Percentiles rank a stretch among this genome's conserved stretches.
These are phyloP conservation scores for Thielaviopsis musarum DNA, from an alignment of 2,329 filamentous ascomycete genomes.

Conservation along the genomic window DNA sequence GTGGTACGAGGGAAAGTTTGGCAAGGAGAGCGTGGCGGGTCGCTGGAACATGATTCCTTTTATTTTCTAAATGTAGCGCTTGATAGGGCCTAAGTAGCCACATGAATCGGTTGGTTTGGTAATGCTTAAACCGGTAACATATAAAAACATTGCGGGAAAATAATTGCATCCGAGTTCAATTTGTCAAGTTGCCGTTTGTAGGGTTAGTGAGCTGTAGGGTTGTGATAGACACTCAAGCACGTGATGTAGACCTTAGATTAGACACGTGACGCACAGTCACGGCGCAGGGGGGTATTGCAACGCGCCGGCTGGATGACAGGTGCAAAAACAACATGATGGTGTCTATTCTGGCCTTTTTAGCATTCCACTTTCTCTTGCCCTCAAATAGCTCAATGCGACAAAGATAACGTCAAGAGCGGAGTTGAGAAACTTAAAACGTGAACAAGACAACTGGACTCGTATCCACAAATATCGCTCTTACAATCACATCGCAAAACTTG, in stretches of 20 bases:
- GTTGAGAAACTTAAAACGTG: too few relatives aligned
- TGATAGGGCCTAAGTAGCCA: neutral
- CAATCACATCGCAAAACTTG: too few relatives aligned
- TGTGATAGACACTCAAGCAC: too few relatives aligned
- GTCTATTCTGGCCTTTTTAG: neutral
- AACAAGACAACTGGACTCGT: too few relatives aligned
- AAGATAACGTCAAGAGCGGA: neutral
- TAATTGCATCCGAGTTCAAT: too few relatives aligned
- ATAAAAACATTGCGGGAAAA: too few relatives aligned
- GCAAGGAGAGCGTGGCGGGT: conserved; percentile 39
- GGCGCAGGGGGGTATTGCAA: neutral
- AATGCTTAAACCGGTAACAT: too few relatives aligned
- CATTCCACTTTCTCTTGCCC: neutral
- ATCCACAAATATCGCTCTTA: too few relatives aligned
- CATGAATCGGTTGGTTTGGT: neutral
- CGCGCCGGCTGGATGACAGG: neutral
- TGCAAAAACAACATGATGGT: neutral
- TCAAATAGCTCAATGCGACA: neutral
- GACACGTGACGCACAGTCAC: neutral
- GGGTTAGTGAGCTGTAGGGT: neutral
- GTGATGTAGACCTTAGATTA: too few relatives aligned
- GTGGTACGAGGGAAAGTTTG: conserved; percentile 71
- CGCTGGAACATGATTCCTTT: conserved; percentile 66
- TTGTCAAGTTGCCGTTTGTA: neutral
- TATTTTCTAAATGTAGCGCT: conserved; percentile 32